These are phyloP conservation scores for Termitomyces sp. DNA, from an alignment of 768 basidiomycete genomes.

Conservation along the genomic window DNA sequence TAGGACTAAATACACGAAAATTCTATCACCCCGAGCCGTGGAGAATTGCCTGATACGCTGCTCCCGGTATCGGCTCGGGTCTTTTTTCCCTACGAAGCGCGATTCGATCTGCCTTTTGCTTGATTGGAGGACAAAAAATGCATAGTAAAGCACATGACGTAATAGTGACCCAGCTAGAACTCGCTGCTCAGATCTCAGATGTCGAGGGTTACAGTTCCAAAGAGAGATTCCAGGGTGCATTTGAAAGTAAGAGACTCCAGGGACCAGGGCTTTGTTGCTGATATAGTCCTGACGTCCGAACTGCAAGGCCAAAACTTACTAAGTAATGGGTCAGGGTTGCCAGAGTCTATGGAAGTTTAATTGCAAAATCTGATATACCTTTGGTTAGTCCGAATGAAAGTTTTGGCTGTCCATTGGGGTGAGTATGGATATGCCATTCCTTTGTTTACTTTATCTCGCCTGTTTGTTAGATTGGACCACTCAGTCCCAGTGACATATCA, in stretches of 20 bases:
- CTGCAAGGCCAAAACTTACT: constrained; percentile 36
- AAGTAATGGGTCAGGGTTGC: too few relatives aligned
- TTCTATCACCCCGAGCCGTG: too few relatives aligned
- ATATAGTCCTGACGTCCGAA: too few relatives aligned
- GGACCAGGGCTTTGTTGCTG: too few relatives aligned
- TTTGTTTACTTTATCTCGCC: neutral
- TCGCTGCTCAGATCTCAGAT: constrained; percentile 37
- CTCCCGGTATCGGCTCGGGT: too few relatives aligned
- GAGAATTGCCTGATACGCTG: too few relatives aligned
- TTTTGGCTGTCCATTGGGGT: constrained; percentile 46
- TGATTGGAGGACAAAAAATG: too few relatives aligned
- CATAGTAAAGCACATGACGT: constrained; percentile 39
- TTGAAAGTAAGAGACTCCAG: constrained; percentile 26
- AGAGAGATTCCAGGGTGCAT: constrained; percentile 33
- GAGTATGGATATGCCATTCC: constrained; percentile 15
- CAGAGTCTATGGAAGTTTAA: constrained; percentile 53
- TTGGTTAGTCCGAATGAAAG: constrained; percentile 39
- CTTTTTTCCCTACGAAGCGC: too few relatives aligned
- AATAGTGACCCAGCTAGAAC: constrained; percentile 32
- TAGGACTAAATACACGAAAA: too few relatives aligned
- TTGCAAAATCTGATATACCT: constrained; percentile 42
- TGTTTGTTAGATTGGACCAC: constrained; percentile 30
- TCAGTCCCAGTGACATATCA: constrained; percentile 39
- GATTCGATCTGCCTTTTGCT: too few relatives aligned
- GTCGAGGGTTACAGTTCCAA: constrained; percentile 42